A percentile compares a stretch with the other conserved stretches of the same genome.
Evolutionary conservation across 2,329 filamentous ascomycete species (phyloP).

Genomic region (Arthrobotrys sinensis): DNA sequence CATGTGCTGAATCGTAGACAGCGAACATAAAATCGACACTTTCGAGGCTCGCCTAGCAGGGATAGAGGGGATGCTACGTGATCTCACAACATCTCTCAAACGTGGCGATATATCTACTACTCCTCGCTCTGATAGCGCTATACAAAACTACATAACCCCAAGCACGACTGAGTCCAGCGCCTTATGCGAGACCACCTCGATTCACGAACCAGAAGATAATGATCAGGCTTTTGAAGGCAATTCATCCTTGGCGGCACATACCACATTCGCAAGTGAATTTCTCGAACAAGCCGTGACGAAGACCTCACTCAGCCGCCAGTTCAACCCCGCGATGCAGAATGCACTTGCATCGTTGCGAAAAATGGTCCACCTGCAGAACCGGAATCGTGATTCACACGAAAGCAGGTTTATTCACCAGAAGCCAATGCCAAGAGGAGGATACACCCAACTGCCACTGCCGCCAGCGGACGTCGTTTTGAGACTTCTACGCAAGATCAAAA

Average conservation of each 20-base stretch:
- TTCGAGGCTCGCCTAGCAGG: conserved; percentile 70
- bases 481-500: conserved; percentile 71
- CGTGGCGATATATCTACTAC: conserved; percentile 58
- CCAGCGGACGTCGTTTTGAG: conserved; percentile 71
- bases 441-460: conserved; percentile 73
- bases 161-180: not conserved
- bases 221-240: conserved; percentile 70
- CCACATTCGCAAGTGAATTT: conserved; percentile 73
- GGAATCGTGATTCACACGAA: conserved; percentile 66
- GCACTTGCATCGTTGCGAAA: conserved; percentile 72
- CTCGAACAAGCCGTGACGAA: conserved; percentile 72
- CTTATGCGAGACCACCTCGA: conserved; percentile 39
- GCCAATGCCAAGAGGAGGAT: conserved; percentile 69
- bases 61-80: conserved; percentile 70
- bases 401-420: conserved; percentile 70
- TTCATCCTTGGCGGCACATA: conserved; percentile 71
- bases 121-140: conserved; percentile 2
- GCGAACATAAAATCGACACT: conserved; percentile 73
- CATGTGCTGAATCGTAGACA: conserved; percentile 63
- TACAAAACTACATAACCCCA: conserved; percentile 1
- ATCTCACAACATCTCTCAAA: conserved; percentile 65
- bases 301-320: conserved; percentile 69
- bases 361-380: conserved; percentile 72
- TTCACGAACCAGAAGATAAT: conserved; percentile 64
- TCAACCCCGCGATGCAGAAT: conserved; percentile 71